Percentiles rank a stretch among this genome's conserved stretches.
Conservation (phyloP, 805 yeast genomes). For the Maudiozyma saulgeensis region DNA sequence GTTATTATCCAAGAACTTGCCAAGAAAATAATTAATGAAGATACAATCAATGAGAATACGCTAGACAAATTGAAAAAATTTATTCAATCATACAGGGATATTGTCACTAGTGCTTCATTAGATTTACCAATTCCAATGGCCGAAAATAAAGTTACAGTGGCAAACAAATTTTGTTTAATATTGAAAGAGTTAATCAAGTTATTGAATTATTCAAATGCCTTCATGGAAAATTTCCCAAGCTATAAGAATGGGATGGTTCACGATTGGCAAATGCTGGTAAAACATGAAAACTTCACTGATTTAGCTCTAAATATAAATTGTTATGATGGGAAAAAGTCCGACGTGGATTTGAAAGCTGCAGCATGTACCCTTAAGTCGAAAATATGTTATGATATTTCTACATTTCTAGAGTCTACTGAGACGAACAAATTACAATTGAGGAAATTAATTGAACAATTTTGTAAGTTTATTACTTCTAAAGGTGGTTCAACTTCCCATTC, state of each 20-base stretch:
- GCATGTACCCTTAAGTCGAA: neutral
- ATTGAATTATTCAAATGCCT: constrained; percentile 34
- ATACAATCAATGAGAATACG: constrained; percentile 7
- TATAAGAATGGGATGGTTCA: constrained; percentile 1
- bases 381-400: neutral
- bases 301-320: neutral
- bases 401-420: neutral
- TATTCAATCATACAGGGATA: constrained; percentile 37
- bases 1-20: constrained; percentile 48
- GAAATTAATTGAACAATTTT: neutral
- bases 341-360: neutral
- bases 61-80: constrained; percentile 47
- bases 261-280: neutral
- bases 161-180: constrained; percentile 41
- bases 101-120: constrained; percentile 31
- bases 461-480: constrained; percentile 1
- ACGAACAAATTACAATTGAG: neutral
- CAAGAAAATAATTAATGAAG: constrained; percentile 43
- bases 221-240: neutral
- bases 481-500: neutral
- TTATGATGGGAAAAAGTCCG: neutral
- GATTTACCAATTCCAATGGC: constrained; percentile 43
- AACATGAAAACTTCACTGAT: constrained; percentile 3
- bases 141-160: constrained; percentile 41
- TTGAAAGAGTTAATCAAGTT: constrained; percentile 43